Evolutionary conservation across 805 yeast species (phyloP).

Genomic region (Metschnikowia santaceciliae): DNA sequence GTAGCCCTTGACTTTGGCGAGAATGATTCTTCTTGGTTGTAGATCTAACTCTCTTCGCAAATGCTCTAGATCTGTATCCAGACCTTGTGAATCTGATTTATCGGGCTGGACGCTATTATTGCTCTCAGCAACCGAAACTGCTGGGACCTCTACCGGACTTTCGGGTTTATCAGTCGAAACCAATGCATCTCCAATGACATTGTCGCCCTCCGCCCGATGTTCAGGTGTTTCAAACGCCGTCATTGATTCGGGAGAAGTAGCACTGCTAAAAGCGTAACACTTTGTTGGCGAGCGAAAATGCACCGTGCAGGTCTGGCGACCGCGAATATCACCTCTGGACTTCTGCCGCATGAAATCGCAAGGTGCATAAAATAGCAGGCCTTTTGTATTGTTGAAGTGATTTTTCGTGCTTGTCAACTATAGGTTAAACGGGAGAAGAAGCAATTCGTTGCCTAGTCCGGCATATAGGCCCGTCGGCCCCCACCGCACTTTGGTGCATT

Average conservation of each 20-base stretch:
- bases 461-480: not conserved
- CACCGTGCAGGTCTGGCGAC: not conserved
- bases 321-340: not conserved
- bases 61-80: conserved; percentile 2
- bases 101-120: not conserved
- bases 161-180: not conserved
- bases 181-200: not conserved
- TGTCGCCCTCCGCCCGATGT: not conserved
- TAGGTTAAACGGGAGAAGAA: not conserved
- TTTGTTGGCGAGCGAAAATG: conserved; percentile 3
- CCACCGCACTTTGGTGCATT: conserved; percentile 1
- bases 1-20: conserved; percentile 82
- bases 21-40: conserved; percentile 27
- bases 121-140: not conserved
- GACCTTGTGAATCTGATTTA: not conserved
- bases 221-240: not conserved
- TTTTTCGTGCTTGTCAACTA: not conserved
- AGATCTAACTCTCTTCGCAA: conserved; percentile 14
- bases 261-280: not conserved
- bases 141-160: not conserved
- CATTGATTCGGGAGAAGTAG: not conserved
- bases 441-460: not conserved
- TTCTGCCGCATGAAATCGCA: not conserved
- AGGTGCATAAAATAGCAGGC: too few relatives aligned
- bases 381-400: too few relatives aligned